Evolutionary conservation across 495 filamentous ascomycete species (phyloP), one percentile per base, ranked within the genome.

Genomic region (Paragyromitra xinjiangensis): DNA sequence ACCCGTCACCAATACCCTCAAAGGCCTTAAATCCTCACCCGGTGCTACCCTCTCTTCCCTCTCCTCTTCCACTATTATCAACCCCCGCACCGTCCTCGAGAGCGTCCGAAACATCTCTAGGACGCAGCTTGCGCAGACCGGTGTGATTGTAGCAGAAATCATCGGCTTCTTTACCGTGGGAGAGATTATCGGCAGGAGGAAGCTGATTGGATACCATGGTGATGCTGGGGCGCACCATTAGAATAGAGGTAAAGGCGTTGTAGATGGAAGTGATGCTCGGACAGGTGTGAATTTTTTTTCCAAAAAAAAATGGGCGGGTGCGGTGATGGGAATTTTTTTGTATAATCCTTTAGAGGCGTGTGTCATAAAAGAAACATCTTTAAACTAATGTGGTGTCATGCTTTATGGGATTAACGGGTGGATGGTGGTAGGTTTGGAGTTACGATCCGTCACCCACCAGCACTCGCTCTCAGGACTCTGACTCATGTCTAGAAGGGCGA

Each of bases 151-250:
- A 50, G 95, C 94, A 48, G 95, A 99, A 86, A 88, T 93, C 63
- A 84, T 99, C 71, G 95, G 95, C 67, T 98, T 99, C 88, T 99
- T 98, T 89, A 94, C 94, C 19, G 89, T 99, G 26, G 95, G 95
- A 71, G 94, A 98, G 89, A 98, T 99, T 85, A 91, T 98, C 78
- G 95, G 95, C 71, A 88, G 94, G 71, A 87, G 94, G 85, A 97
- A 98, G 90, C 83, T 99, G 75, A 86, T 99, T 81, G 95, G 95
- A 75, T 99, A 98, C 87, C 87, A 89, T 83, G 93, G 93, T 81
- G 88, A 92, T 78, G 78, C 83, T 80, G 86, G 84, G 55, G 85
- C 86, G 78, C 89, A 90, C 80, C 91, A 92, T 86, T 91, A 91
- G 79, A 56, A 51, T 44, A 19, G 6, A 61, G 69, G 29, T 26